Base-by-base conservation (phyloP, 2,329 filamentous ascomycete species). In the Monosporascus sp. region DNA sequence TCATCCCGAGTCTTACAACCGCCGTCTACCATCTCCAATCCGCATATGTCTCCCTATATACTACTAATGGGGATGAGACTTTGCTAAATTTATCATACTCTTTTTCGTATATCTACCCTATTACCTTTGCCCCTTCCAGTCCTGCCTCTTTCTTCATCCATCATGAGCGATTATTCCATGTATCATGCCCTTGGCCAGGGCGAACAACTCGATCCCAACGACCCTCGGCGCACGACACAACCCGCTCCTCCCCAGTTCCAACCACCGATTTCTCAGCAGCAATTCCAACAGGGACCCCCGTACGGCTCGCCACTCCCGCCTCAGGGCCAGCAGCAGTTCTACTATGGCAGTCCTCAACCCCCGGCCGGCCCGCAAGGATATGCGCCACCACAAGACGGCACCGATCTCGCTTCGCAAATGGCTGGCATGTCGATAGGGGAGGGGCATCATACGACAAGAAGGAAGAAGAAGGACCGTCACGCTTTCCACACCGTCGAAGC, bases 401-500 rank as follows among this genome's bases (percentile, higher is more conserved):
- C 67, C 52, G 77, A 75, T 17, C 69, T 91, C 55, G 79, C 85
- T 47, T 80, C 84, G 52, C 91, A 95, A 70, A 88, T 96, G 86
- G 86, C 86, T 43, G 85, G 84, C 55, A 82, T 95, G 80, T 85
- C 79, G 41, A 75, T 96, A 60, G 84, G 79, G 37, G 75, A 79
- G 43, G 72, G 77, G 46, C 74, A 77, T 37, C 69, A 81, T 48
- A 75, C 75, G 2, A 73, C 72, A 53, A 79, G 84, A 68, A 88
- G 78, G 71, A 90, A 92, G 79, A 97, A 96, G 84, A 97, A 96
- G 80, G 88, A 97, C 69, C 84, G 91, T 55, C 93, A 97, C 73
- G 93, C 92, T 58, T 89, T 96, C 71, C 93, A 97, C 70, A 87
- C 84, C 40, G 83, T 97, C 51, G 90, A 93, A 59, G 84, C 88